These are phyloP conservation scores for Populus nigra DNA, from an alignment of 345 rosid genomes.

Conservation along the genomic window DNA sequence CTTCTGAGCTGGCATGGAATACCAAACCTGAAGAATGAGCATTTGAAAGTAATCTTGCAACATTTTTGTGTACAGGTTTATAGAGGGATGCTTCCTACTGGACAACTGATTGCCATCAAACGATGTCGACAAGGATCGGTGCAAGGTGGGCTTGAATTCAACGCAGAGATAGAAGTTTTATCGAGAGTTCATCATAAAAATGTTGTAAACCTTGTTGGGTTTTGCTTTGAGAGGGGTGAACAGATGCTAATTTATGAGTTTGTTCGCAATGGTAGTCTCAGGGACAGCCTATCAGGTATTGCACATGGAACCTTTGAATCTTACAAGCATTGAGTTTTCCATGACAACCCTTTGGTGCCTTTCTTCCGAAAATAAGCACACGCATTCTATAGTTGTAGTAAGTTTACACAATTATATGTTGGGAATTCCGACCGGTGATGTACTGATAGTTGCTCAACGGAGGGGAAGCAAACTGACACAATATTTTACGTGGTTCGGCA, in stretches of 20 bases:
- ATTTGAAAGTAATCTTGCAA: too few relatives aligned
- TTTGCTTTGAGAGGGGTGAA: conserved; percentile 19
- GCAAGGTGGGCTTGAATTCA: conserved; percentile 32
- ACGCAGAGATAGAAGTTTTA: conserved; percentile 26
- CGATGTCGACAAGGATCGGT: conserved; percentile 28
- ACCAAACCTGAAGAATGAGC: too few relatives aligned
- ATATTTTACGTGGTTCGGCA: too few relatives aligned
- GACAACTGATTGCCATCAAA: conserved; percentile 28
- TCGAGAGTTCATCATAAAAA: conserved; percentile 35
- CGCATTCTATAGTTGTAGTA: too few relatives aligned
- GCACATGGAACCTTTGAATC: too few relatives aligned
- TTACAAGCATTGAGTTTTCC: too few relatives aligned
- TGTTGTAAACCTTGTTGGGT: conserved; percentile 26
- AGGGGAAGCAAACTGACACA: too few relatives aligned
- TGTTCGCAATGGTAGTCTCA: conserved; percentile 22
- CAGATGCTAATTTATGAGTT: conserved; percentile 20
- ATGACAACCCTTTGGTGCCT: too few relatives aligned
- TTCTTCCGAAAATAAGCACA: neutral
- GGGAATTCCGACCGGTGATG: too few relatives aligned
- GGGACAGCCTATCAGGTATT: conserved; percentile 25
- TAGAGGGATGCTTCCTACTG: conserved; percentile 23
- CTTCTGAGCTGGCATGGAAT: too few relatives aligned
- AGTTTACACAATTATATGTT: too few relatives aligned
- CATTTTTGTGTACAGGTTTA: conserved; percentile 20
- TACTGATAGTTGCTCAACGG: too few relatives aligned